Evolutionary conservation across 129 eudicot genomes (phyloP), one percentile per base, ranked within the genome.

Genomic region (Arctium minus): DNA sequence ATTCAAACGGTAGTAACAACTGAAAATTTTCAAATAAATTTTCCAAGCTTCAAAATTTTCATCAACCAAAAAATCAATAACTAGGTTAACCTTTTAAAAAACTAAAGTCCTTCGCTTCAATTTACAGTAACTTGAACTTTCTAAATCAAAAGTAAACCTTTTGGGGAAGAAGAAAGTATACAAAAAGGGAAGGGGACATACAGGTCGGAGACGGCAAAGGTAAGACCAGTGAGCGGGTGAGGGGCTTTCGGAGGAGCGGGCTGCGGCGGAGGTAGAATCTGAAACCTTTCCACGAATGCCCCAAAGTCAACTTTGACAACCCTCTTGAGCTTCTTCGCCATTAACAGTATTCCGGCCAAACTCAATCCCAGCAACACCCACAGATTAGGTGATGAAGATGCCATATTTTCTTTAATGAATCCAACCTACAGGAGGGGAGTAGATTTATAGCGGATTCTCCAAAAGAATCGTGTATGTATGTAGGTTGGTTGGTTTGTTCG

Each of bases 201-300:
- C 99, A 93, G 40, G 72, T 96, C 99, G 75, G 99, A 96, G 22
- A 96, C 94, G 73, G 97, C 97, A 48, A 96, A 96, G 44, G 92
- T 72, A 46, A 96, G 92, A 33, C 88, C 94, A 15, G 97, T 89
- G 62, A 96, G 98, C 60, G 96, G 98, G 30, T 91, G 95, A 50
- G 97, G 98, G 30, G 99, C 99, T 80, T 96, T 96, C 8, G 99
- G 99, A 76, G 99, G 99, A 46, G 94, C 82, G 3, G 99, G 99
- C 84, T 90, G 98, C 76, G 99, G 99, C 46, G 99, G 99, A 8
- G 99, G 99, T 27, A 96, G 82, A 11, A 96, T 84, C 88, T 93
- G 85, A 65, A 96, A 85, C 72, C 83, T 81, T 74, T 89, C 74
- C 4, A 90, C 71, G 82, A 96, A 96, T 2, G 98, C 99, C 18